These are phyloP conservation scores for Candida vartiovaarae DNA, from an alignment of 805 yeast species.

Conservation along the genomic window DNA sequence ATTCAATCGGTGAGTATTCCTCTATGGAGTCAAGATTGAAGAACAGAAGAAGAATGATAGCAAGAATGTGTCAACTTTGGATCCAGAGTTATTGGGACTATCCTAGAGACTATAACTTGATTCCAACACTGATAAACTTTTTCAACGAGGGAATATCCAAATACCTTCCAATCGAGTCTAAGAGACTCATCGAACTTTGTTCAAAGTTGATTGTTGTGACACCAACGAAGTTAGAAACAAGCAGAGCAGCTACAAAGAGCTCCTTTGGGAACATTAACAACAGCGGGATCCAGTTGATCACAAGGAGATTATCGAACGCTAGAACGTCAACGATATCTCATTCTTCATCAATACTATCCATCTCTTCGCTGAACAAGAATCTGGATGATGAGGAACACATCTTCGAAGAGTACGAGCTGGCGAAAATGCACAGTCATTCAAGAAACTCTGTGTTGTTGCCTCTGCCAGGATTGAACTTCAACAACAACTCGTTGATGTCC, in stretches of 20 bases:
- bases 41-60: slow-evolving; percentile 59
- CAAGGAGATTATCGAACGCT: slow-evolving; percentile 35
- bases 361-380: slow-evolving; percentile 23
- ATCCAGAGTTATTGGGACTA: slow-evolving; percentile 84
- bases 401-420: slow-evolving; percentile 52
- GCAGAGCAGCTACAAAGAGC: slow-evolving; percentile 8
- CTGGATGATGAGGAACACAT: slow-evolving; percentile 35
- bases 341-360: slow-evolving; percentile 26
- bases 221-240: slow-evolving; percentile 34
- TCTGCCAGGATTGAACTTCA: slow-evolving; percentile 19
- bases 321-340: slow-evolving; percentile 30
- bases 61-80: slow-evolving; percentile 74
- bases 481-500: slow-evolving; percentile 18
- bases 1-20: slow-evolving; percentile 31
- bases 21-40: slow-evolving; percentile 33
- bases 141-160: slow-evolving; percentile 69
- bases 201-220: slow-evolving; percentile 53
- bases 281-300: slow-evolving; percentile 39
- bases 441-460: slow-evolving; percentile 33
- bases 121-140: slow-evolving; percentile 69
- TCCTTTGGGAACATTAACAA: slow-evolving; percentile 10
- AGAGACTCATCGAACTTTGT: slow-evolving; percentile 52
- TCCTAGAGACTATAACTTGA: slow-evolving; percentile 46
- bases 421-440: slow-evolving; percentile 34
- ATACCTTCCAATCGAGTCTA: slow-evolving; percentile 58